Evolutionary conservation across 495 filamentous ascomycete species (phyloP).

Genomic region (Darksidea phi): DNA sequence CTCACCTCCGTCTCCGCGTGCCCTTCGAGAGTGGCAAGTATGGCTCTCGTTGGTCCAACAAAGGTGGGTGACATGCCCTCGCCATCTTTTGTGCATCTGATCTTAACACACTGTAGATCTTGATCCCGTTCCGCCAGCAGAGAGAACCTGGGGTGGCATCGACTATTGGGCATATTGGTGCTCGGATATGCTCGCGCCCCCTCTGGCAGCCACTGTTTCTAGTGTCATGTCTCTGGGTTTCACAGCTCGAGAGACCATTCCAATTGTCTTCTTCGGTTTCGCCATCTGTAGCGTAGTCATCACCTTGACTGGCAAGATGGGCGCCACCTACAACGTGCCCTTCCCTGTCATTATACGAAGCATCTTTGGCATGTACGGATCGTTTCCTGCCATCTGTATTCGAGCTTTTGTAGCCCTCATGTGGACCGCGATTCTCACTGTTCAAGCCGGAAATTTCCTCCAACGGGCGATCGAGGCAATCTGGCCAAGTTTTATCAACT

Average conservation of each 20-base stretch:
- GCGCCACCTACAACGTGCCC: slow-evolving; percentile 81
- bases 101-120: slow-evolving; percentile 42
- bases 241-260: slow-evolving; percentile 50
- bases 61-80: slow-evolving; percentile 34
- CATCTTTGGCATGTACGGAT: slow-evolving; percentile 84
- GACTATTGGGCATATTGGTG: slow-evolving; percentile 49
- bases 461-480: slow-evolving; percentile 57
- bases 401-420: slow-evolving; percentile 53
- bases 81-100: background rate
- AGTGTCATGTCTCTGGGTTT: slow-evolving; percentile 51
- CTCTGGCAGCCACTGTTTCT: slow-evolving; percentile 45
- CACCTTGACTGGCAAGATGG: slow-evolving; percentile 50
- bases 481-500: slow-evolving; percentile 65
- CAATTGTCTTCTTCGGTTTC: slow-evolving; percentile 51
- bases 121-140: slow-evolving; percentile 48
- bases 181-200: slow-evolving; percentile 47
- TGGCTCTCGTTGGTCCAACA: slow-evolving; percentile 49
- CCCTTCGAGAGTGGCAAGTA: slow-evolving; percentile 47
- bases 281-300: slow-evolving; percentile 48
- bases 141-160: slow-evolving; percentile 48
- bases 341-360: slow-evolving; percentile 77
- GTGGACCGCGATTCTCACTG: slow-evolving; percentile 52
- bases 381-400: slow-evolving; percentile 51
- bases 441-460: slow-evolving; percentile 50
- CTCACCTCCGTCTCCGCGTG: slow-evolving; percentile 43